Evolutionary conservation across 2,329 filamentous ascomycete genomes (phyloP), one percentile per base, ranked within the genome.

Genomic region (Fusarium kyushuense): DNA sequence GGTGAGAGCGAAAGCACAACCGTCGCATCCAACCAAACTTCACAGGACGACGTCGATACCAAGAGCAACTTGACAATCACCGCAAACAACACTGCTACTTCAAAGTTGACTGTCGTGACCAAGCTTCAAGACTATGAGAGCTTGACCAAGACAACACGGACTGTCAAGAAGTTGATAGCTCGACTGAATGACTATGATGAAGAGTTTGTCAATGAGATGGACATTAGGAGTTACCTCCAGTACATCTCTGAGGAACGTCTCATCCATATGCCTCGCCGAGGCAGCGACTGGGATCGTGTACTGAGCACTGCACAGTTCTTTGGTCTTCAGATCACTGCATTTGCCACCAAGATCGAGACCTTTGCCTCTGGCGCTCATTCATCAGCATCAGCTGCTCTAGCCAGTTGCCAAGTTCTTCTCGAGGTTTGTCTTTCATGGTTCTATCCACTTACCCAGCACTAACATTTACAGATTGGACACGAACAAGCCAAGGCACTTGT

Each of bases 211-310:
- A 47, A 57, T 8, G 58, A 70, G 40, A 72, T 71, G 56, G 59
- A 71, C 35, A 40, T 74, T 7, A 43, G 66, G 13, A 51, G 67
- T 14, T 81, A 80, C 45, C 74, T 81, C 16, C 67, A 74, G 23
- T 78, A 75, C 66, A 80, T 81, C 52, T 75, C 76, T 13, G 77
- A 81, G 57, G 76, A 81, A 54, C 79, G 80, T 29, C 72, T 81
- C 16, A 76, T 79, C 17, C 79, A 80, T 53, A 81, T 82, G 78
- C 80, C 80, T 4, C 72, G 74, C 7, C 71, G 77, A 38, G 79
- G 79, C n/a, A 81, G 79, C 52, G 75, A 78, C 46, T 81, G 79
- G 79, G 80, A 82, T 55, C 76, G 77, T 2, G 79, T 81, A 2
- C 69, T 82, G 30, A 78, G 76, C 38, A 76, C 77, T 17, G 80